Conservation (phyloP, 1,284 basidiomycete species). For the Phellinidium pouzarii region DNA sequence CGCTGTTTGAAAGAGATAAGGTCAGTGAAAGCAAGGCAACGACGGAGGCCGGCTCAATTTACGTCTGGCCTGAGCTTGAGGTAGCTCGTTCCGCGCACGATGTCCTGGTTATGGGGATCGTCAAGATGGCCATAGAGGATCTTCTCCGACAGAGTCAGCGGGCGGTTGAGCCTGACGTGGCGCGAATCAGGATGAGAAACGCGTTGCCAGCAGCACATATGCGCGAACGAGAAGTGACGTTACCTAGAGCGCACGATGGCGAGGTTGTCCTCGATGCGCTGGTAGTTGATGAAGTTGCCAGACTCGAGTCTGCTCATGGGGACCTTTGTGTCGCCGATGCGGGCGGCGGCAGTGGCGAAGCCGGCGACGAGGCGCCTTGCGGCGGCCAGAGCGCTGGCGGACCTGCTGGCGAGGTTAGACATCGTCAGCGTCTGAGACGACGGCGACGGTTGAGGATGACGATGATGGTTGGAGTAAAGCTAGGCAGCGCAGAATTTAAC, state of each 20-base stretch:
- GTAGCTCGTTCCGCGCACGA: constrained; percentile 84
- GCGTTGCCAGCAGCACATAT: constrained; percentile 1
- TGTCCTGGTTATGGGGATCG: constrained; percentile 87
- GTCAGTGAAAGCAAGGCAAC: constrained; percentile 2
- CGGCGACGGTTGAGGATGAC: constrained; percentile 23
- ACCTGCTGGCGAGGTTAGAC: constrained; percentile 59
- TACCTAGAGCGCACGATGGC: constrained; percentile 76
- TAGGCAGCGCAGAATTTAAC: neutral
- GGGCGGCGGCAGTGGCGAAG: constrained; percentile 73
- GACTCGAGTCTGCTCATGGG: constrained; percentile 87
- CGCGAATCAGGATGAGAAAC: too few species aligned
- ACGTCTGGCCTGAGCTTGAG: constrained; percentile 95
- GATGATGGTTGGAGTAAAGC: constrained; percentile 4
- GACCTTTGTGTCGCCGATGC: constrained; percentile 90
- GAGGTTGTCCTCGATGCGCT: constrained; percentile 94
- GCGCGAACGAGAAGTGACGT: constrained; percentile 26
- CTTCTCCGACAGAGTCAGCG: constrained; percentile 96
- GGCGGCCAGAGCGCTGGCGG: constrained; percentile 40
- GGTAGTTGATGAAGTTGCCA: constrained; percentile 92
- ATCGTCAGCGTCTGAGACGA: constrained; percentile 43
- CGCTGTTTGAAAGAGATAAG: constrained; percentile 48
- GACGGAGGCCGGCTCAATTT: constrained; percentile 26
- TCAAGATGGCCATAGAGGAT: constrained; percentile 98
- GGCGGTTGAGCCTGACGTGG: constrained; percentile 71
- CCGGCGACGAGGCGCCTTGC: constrained; percentile 57